Conservation (phyloP, 2,329 filamentous ascomycete genomes). For the Diaporthe batatas region DNA sequence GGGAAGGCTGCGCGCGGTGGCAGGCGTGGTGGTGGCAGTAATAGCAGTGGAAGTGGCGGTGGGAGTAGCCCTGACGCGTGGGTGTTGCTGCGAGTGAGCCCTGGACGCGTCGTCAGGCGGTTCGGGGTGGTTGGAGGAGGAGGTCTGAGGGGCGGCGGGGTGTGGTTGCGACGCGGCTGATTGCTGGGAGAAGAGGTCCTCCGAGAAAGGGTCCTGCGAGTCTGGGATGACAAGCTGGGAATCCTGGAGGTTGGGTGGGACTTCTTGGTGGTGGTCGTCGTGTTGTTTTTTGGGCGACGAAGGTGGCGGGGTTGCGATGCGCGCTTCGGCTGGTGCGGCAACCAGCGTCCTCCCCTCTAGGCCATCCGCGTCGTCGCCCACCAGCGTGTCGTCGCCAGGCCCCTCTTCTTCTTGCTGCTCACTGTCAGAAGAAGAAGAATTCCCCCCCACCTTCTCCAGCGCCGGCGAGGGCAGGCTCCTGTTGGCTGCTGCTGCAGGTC, state of each 20-base stretch:
- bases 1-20: neutral
- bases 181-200: neutral
- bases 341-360: neutral
- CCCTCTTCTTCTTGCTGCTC: neutral
- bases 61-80: neutral
- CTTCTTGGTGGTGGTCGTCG: neutral
- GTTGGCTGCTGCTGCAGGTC: neutral
- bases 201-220: conserved; percentile 25
- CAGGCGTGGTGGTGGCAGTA: too few species aligned
- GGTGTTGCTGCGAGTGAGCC: neutral
- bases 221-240: conserved; percentile 28
- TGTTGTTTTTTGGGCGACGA: neutral
- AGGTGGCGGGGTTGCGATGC: neutral
- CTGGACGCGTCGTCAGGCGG: neutral
- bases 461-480: conserved; percentile 15
- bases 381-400: neutral
- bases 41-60: too few species aligned
- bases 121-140: neutral
- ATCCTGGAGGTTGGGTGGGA: conserved; percentile 2
- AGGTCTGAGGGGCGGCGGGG: too few species aligned
- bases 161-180: neutral
- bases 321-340: neutral
- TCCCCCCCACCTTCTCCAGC: neutral
- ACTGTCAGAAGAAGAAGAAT: too few species aligned
- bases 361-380: neutral